phyloP scores from a whole-genome alignment of 2,329 filamentous ascomycete genomes.

The Paraconiothyrium sp. region DNA sequence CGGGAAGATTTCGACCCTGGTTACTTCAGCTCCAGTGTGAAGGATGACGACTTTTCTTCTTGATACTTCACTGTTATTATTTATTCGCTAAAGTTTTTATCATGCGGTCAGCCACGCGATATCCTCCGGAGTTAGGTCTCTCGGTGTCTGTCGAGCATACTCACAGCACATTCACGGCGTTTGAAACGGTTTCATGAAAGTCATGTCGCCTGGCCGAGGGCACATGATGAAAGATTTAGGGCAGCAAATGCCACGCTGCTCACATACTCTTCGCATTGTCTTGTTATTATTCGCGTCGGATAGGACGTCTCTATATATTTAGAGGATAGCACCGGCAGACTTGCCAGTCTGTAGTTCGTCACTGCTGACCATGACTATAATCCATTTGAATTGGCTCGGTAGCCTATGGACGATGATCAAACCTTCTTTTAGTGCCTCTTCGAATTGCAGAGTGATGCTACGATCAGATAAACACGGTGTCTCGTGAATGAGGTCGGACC shows the following conservation, averaged over 20 bases:
- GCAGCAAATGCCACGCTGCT: neutral
- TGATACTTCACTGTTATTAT: neutral
- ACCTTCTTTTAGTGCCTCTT: neutral
- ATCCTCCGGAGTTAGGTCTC: slow-evolving; percentile 4
- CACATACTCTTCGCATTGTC: neutral
- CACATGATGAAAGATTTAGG: neutral
- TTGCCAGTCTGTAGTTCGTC: neutral
- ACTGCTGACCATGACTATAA: slow-evolving; percentile 4
- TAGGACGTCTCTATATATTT: neutral
- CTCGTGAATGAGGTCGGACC: neutral
- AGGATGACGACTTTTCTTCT: slow-evolving; percentile 29
- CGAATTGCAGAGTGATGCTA: neutral
- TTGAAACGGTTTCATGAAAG: neutral
- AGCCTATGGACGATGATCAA: neutral
- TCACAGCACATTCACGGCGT: slow-evolving; percentile 4
- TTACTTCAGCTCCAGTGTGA: slow-evolving; percentile 38
- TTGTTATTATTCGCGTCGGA: neutral
- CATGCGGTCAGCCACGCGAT: neutral
- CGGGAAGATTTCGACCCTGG: slow-evolving; percentile 34
- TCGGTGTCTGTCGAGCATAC: neutral
- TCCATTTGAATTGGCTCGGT: neutral
- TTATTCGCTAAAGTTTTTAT: neutral
- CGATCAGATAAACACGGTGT: neutral
- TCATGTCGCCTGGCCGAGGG: neutral
- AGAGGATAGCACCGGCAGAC: neutral